Evolutionary conservation across 257 asterid species (phyloP), one percentile per base, ranked within the genome.

Genomic region (Solanum chmielewskii): DNA sequence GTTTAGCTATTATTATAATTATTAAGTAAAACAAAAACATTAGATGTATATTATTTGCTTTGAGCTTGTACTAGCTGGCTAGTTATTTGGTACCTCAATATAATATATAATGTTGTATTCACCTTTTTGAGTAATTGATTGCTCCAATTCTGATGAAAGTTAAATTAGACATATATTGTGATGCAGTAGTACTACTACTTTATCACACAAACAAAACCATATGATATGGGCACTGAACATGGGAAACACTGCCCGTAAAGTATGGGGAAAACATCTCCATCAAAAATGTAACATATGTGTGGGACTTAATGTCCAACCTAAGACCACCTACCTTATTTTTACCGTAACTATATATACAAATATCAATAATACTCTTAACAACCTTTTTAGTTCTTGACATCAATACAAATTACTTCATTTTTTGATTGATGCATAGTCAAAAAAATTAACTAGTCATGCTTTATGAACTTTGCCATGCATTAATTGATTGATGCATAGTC

Each of bases 181-280:
- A 27, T 78, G 42, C 9, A 27, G 16, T 78, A 78, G 42, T 16
- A 27, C 25, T 78, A 78, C 41, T 78, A 45, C 84, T 78, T 78
- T 62, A 88, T 90, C 25, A 88, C 90, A 88, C 86, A 84, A 76
- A 71, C 83, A 89, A 83, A 86, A 64, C 68, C 49, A 86, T 84
- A 87, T 87, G 83, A 73, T 33, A 35, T 91, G 88, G 93, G 92
- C 91, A 90, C 84, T 88, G 89, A 90, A 90, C 92, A 90, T 91
- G 94, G 97, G 97, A 94, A 92, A 94, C 98, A 95, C 89, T 87
- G 90, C 91, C 92, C 98, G 92, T 91, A 92, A 95, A 93, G 91
- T 91, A 92, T 94, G 98, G 98, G 90, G 91, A 91, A 93, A 92
- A 70, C 87, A 88, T 66, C 89, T 86, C 49, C 86, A 83, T 87